phyloP scores from a whole-genome alignment of 768 basidiomycete genomes.

The Coprinellus micaceus region DNA sequence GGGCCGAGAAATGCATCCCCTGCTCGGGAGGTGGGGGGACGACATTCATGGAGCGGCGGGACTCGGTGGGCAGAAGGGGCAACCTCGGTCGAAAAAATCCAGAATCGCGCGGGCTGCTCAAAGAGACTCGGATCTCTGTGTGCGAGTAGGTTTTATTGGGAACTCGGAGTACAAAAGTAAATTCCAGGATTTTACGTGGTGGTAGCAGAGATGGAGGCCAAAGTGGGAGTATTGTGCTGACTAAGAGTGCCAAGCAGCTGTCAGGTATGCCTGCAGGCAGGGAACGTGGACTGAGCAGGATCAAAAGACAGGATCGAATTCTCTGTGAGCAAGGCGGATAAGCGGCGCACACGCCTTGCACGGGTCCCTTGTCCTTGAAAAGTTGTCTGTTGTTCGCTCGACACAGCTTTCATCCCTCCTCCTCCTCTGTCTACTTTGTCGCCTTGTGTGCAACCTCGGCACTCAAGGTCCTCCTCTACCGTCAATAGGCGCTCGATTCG shows the following conservation, averaged over 20 bases:
- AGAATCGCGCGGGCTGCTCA: background rate
- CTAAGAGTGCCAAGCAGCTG: conserved; percentile 9
- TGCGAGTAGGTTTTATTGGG: background rate
- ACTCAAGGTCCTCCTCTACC: conserved; percentile 27
- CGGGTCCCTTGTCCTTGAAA: conserved; percentile 47
- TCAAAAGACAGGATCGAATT: conserved; percentile 49
- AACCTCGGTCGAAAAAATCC: conserved; percentile 12
- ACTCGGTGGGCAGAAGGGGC: background rate
- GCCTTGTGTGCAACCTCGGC: conserved; percentile 29
- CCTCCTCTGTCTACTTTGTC: conserved; percentile 30
- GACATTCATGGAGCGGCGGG: background rate
- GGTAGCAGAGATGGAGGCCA: conserved; percentile 22
- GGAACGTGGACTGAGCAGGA: conserved; percentile 61
- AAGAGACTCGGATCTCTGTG: background rate
- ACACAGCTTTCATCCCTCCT: conserved; percentile 36
- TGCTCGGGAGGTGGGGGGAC: background rate
- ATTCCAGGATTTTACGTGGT: conserved; percentile 1
- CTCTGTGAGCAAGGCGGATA: conserved; percentile 39
- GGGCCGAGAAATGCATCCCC: background rate
- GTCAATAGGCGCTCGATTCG: conserved; percentile 45
- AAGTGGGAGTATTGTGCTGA: conserved; percentile 28
- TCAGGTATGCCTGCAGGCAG: conserved; percentile 65
- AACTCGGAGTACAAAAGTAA: conserved; percentile 1
- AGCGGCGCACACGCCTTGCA: conserved; percentile 47
- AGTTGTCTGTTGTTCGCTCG: conserved; percentile 44